A percentile compares a stretch with the other conserved stretches of the same genome.
Conservation (phyloP, 768 basidiomycete species). For the Kwoniella dejecticola region DNA sequence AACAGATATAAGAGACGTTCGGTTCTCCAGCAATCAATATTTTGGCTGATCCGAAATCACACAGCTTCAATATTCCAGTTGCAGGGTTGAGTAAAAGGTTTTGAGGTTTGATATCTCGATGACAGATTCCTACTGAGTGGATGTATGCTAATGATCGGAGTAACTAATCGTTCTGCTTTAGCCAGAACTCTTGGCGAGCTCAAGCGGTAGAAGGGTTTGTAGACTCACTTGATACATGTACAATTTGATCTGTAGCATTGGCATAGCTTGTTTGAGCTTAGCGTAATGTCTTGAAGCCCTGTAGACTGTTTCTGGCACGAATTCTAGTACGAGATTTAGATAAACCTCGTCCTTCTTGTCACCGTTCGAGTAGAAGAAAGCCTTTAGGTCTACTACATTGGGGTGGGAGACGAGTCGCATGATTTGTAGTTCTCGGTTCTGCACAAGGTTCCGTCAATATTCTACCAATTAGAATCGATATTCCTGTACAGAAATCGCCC, state of each 20-base stretch:
- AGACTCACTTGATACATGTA: slow-evolving; percentile 78
- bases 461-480: too few relatives aligned
- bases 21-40: slow-evolving; percentile 97
- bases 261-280: slow-evolving; percentile 99
- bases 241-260: slow-evolving; percentile 98
- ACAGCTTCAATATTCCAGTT: slow-evolving; percentile 93
- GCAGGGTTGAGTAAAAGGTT: slow-evolving; percentile 96
- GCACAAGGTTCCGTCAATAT: slow-evolving; percentile 24
- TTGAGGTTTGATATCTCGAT: slow-evolving; percentile 99
- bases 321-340: slow-evolving; percentile 98
- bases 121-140: slow-evolving; percentile 98
- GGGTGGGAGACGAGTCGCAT: slow-evolving; percentile 96
- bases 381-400: slow-evolving; percentile 94
- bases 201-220: not conserved
- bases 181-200: too few relatives aligned
- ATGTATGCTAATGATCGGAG: slow-evolving; percentile 98
- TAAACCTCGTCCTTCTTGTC: slow-evolving; percentile 99
- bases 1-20: slow-evolving; percentile 99
- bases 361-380: slow-evolving; percentile 98
- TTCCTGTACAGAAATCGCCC: too few relatives aligned
- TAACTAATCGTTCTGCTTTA: slow-evolving; percentile 62
- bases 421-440: slow-evolving; percentile 99
- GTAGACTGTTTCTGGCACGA: slow-evolving; percentile 98
- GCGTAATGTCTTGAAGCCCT: slow-evolving; percentile 98
- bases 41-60: slow-evolving; percentile 99